Base-by-base conservation (phyloP, 2,329 filamentous ascomycete genomes). In the Lasiodiplodia sp. region DNA sequence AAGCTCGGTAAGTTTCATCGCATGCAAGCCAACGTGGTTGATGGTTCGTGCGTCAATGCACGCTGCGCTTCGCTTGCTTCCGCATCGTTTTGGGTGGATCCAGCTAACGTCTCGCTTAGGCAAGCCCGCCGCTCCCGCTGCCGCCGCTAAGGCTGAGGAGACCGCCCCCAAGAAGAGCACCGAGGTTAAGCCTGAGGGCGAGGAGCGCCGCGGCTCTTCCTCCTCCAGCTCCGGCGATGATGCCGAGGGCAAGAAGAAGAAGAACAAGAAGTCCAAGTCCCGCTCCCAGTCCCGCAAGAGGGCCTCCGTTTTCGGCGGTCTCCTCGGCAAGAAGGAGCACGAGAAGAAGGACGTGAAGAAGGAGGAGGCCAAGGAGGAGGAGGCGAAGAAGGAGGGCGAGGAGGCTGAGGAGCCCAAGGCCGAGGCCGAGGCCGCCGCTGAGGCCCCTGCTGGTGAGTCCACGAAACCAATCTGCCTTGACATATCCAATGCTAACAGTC, bases 321-420 rank as follows among this genome's bases (percentile, higher is more conserved):
- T 90, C 66, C 83, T 88, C 47, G 83, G 83, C 75, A 90, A 90
- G 86, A 90, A 90, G 82, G 87, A 88, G 64, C 49, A 79, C 70
- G 79, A 81, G 75, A 81, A 82, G 72, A 79, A 80, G 68, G 75
- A 80, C 70, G 70, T 68, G 66, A 70, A 70, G 64, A 75, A 76
- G 70, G 79, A 68, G 47, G 81, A 83, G 77, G 74, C 75, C 68
- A 84, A 84, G 73, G 79, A 79, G 70, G 79, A 81, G 76, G 81
- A 82, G 72, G 78, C 80, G 66, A 75, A 80, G 71, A 76, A 76
- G 68, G 75, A 75, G 72, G 80, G 81, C 62, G 77, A 76, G 68
- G 75, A 75, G 72, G 80, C 81, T 62, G 75, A 78, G 47, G 77
- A 79, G 57, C 79, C 74, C 53, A 76, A 78, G 56, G 76, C 77